Evolutionary conservation across 2,329 filamentous ascomycete genomes (phyloP).

Genomic region (Alternaria brassicae): DNA sequence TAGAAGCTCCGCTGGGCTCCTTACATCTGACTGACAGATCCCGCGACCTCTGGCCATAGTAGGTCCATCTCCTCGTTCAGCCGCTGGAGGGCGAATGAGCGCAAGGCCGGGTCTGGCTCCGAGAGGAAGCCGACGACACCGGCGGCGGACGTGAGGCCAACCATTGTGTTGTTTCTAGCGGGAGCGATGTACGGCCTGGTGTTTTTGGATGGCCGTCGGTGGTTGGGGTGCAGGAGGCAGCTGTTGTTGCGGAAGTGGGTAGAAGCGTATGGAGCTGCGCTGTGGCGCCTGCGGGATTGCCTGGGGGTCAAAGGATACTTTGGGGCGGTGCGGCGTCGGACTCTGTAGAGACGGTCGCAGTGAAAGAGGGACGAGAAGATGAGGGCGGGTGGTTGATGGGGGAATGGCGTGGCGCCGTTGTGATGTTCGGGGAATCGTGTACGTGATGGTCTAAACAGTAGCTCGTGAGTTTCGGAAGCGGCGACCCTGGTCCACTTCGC

Average conservation of each 20-base stretch:
- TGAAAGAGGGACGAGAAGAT: conserved; percentile 44
- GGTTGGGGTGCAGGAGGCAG: conserved; percentile 31
- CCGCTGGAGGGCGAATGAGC: conserved; percentile 92
- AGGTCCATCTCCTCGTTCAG: conserved; percentile 97
- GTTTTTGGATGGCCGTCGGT: conserved; percentile 21
- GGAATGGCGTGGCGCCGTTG: conserved; percentile 41
- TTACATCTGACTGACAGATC: conserved; percentile 91
- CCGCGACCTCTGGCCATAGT: conserved; percentile 96
- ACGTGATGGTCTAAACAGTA: conserved; percentile 36
- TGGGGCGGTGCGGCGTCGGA: conserved; percentile 21
- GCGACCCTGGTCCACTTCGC: conserved; percentile 24
- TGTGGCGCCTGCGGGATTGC: conserved; percentile 41
- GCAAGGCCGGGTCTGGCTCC: conserved; percentile 92
- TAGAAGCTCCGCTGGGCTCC: conserved; percentile 42
- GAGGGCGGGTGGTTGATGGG: conserved; percentile 37
- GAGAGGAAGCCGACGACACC: conserved; percentile 94
- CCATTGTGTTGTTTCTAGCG: conserved; percentile 65
- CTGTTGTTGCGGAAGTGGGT: conserved; percentile 41
- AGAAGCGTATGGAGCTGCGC: conserved; percentile 48
- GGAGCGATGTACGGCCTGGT: conserved; percentile 16
- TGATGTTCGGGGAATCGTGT: conserved; percentile 34
- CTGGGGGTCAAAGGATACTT: conserved; percentile 7
- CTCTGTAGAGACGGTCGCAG: conserved; percentile 19
- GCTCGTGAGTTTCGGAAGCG: conserved; percentile 29
- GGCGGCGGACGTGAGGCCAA: conserved; percentile 90